phyloP scores from a whole-genome alignment of 805 yeast genomes.

The Candida krabiensis region DNA sequence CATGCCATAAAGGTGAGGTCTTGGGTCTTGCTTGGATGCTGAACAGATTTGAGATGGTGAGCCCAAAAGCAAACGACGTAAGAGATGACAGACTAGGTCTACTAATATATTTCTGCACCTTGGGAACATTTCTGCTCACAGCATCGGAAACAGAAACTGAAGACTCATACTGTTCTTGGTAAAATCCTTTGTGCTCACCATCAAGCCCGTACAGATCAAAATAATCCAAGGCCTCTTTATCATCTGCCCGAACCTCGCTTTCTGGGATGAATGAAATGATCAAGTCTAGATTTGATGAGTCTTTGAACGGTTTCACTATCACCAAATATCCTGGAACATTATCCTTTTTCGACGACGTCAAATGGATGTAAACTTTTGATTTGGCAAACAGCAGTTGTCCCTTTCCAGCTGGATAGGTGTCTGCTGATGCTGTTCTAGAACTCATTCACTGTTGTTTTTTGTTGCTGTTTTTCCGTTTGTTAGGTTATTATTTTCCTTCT shows the following conservation, averaged over 20 bases:
- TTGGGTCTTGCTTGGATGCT: conserved; percentile 86
- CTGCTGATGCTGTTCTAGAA: background rate
- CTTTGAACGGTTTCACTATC: conserved; percentile 53
- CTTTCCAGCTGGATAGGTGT: conserved; percentile 34
- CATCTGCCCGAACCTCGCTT: conserved; percentile 32
- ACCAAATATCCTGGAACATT: conserved; percentile 79
- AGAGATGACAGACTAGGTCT: conserved; percentile 54
- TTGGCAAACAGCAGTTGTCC: conserved; percentile 54
- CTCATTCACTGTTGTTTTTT: conserved; percentile 3
- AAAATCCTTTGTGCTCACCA: conserved; percentile 30
- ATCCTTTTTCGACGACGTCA: conserved; percentile 68
- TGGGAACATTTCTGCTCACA: conserved; percentile 23
- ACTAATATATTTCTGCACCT: conserved; percentile 38
- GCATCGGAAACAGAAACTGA: conserved; percentile 14
- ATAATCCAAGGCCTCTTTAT: conserved; percentile 31
- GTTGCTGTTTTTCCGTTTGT: background rate
- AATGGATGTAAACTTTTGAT: conserved; percentile 81
- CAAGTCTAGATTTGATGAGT: conserved; percentile 52
- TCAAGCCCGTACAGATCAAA: conserved; percentile 40
- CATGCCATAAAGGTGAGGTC: conserved; percentile 87
- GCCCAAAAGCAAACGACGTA: conserved; percentile 67
- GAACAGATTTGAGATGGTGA: conserved; percentile 59
- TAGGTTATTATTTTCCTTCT: background rate
- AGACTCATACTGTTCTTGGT: no score
- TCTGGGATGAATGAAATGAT: conserved; percentile 73